Evolutionary conservation across 768 basidiomycete genomes (phyloP).

Genomic region (Strobilomyces confusus): DNA sequence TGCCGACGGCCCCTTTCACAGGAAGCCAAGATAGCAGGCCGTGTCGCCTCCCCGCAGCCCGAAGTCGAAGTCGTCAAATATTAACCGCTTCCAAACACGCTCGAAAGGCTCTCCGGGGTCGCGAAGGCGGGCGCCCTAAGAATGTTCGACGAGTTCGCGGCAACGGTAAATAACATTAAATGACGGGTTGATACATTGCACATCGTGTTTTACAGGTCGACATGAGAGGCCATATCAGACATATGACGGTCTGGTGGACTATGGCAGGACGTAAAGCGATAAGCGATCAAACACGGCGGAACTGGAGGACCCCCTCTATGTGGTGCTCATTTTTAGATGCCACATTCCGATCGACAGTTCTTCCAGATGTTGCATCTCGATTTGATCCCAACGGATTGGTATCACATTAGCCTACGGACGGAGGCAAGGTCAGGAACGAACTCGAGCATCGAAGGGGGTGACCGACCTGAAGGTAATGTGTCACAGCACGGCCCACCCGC

Average conservation of each 20-base stretch:
- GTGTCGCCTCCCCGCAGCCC: constrained; percentile 7
- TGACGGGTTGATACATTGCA: constrained; percentile 17
- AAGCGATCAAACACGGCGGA: constrained; percentile 7
- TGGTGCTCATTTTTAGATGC: constrained; percentile 56
- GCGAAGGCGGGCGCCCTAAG: background rate
- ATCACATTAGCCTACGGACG: constrained; percentile 57
- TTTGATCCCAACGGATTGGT: constrained; percentile 64
- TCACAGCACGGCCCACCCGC: constrained; percentile 64
- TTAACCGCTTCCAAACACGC: constrained; percentile 5
- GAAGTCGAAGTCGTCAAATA: constrained; percentile 5
- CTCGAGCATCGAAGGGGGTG: constrained; percentile 2
- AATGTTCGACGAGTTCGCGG: constrained; percentile 1
- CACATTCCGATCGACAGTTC: constrained; percentile 65
- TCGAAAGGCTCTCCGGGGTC: background rate
- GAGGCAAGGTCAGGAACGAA: constrained; percentile 7
- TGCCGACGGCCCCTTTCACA: constrained; percentile 19
- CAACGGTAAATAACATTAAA: constrained; percentile 22
- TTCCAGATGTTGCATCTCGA: constrained; percentile 68
- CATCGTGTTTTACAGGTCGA: constrained; percentile 20
- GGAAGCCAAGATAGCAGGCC: constrained; percentile 27
- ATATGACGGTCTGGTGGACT: constrained; percentile 8
- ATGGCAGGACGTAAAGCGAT: constrained; percentile 5
- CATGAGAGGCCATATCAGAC: constrained; percentile 8
- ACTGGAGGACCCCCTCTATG: constrained; percentile 15
- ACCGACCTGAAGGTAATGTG: constrained; percentile 69